phyloP scores from a whole-genome alignment of 2,329 filamentous ascomycete genomes.

The Aspergillaceae sp. region DNA sequence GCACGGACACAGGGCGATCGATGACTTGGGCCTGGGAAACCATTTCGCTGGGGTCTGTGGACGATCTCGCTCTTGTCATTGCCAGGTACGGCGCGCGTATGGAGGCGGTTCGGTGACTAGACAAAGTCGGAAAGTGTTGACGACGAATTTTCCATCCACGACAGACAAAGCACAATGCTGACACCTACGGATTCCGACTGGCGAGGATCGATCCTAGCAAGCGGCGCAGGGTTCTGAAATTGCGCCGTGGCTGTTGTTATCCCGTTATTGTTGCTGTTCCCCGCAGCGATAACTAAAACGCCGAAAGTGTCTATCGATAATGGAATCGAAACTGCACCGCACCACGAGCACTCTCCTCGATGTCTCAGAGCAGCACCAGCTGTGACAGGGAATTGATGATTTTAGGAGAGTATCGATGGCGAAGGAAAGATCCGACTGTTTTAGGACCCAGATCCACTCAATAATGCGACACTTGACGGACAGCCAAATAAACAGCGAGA shows the following conservation, averaged over 20 bases:
- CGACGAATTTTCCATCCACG: background rate
- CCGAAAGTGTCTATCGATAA: background rate
- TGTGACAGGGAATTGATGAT: background rate
- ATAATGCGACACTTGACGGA: background rate
- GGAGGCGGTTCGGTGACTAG: background rate
- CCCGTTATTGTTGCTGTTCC: background rate
- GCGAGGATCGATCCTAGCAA: too few species aligned
- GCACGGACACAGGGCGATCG: constrained; percentile 49
- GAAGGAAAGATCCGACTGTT: background rate
- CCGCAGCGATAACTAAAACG: constrained; percentile 2
- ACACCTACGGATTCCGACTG: too few species aligned
- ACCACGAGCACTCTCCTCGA: background rate
- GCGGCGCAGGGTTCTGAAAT: background rate
- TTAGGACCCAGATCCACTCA: background rate
- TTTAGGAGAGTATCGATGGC: background rate
- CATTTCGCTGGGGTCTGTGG: constrained; percentile 16
- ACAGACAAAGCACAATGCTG: background rate
- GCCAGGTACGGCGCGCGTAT: constrained; percentile 3
- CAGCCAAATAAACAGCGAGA: constrained; percentile 4
- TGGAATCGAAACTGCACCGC: background rate
- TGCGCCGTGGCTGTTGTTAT: background rate
- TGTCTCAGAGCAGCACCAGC: too few species aligned
- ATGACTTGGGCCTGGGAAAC: constrained; percentile 38
- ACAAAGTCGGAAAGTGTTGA: constrained; percentile 4
- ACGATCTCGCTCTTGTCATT: constrained; percentile 11